These are phyloP conservation scores for Exsudoporus frostii DNA, from an alignment of 768 basidiomycete genomes.

Conservation along the genomic window DNA sequence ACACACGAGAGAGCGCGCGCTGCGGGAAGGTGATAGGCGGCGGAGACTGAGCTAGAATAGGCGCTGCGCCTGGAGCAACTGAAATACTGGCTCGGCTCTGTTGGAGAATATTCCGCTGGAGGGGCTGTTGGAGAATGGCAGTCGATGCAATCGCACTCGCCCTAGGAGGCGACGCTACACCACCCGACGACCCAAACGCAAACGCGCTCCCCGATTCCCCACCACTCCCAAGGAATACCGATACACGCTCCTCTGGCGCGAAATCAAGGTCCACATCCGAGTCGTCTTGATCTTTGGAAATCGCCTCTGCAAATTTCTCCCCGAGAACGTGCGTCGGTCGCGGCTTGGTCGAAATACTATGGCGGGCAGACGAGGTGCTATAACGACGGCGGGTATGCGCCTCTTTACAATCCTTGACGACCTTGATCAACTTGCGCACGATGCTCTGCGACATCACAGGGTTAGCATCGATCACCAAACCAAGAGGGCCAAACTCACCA, in stretches of 20 bases:
- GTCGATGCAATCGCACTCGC: conserved; percentile 51
- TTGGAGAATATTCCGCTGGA: conserved; percentile 49
- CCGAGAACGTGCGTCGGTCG: conserved; percentile 50
- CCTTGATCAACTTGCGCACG: conserved; percentile 77
- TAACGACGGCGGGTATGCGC: conserved; percentile 48
- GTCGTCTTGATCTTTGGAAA: conserved; percentile 47
- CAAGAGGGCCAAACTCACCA: conserved; percentile 47
- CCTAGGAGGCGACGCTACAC: conserved; percentile 33
- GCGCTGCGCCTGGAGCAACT: conserved; percentile 19
- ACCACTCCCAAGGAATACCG: conserved; percentile 34
- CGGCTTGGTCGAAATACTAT: conserved; percentile 32
- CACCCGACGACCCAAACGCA: conserved; percentile 27
- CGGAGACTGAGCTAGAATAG: conserved; percentile 32
- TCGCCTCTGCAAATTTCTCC: conserved; percentile 63
- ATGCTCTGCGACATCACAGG: conserved; percentile 51
- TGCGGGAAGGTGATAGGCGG: conserved; percentile 48
- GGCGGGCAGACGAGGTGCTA: conserved; percentile 28
- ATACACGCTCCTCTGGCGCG: conserved; percentile 46
- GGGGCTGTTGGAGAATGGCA: conserved; percentile 62
- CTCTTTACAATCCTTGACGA: conserved; percentile 78
- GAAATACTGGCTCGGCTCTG: conserved; percentile 39
- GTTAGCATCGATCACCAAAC: conserved; percentile 4
- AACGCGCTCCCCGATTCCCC: conserved; percentile 47
- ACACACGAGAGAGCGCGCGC: conserved; percentile 65
- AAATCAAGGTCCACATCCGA: conserved; percentile 82